Conservation (phyloP, 257 asterid species). For the Solanum lignicaule region DNA sequence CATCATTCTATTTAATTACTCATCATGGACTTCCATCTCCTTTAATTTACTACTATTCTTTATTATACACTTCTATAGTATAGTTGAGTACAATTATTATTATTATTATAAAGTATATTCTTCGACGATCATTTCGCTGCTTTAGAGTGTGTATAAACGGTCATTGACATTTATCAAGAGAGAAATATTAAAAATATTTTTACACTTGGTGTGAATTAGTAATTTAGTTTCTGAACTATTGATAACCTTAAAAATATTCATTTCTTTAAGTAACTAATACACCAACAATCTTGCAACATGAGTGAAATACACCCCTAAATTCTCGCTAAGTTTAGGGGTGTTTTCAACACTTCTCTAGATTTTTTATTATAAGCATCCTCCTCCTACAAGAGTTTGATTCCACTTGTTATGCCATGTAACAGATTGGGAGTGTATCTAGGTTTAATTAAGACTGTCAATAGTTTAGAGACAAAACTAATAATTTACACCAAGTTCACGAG, state of each 20-base stretch:
- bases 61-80: not conserved
- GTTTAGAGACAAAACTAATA: too few relatives aligned
- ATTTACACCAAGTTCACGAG: not conserved
- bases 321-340: too few relatives aligned
- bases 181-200: not conserved
- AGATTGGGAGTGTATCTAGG: fast-evolving
- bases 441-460: too few relatives aligned
- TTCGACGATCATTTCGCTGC: not conserved
- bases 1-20: not conserved
- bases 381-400: not conserved
- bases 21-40: not conserved
- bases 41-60: too few relatives aligned
- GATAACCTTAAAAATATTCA: too few relatives aligned
- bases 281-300: not conserved
- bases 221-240: too few relatives aligned
- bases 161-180: not conserved
- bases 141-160: too few relatives aligned
- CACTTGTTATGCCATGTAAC: too few relatives aligned
- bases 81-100: not conserved
- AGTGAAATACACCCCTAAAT: not conserved
- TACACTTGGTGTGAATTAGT: not conserved
- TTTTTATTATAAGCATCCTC: too few relatives aligned
- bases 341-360: not conserved
- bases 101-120: too few relatives aligned
- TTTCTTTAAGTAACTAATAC: too few relatives aligned